Base-by-base conservation (phyloP, 495 filamentous ascomycete genomes). In the Penicillium coffeae region DNA sequence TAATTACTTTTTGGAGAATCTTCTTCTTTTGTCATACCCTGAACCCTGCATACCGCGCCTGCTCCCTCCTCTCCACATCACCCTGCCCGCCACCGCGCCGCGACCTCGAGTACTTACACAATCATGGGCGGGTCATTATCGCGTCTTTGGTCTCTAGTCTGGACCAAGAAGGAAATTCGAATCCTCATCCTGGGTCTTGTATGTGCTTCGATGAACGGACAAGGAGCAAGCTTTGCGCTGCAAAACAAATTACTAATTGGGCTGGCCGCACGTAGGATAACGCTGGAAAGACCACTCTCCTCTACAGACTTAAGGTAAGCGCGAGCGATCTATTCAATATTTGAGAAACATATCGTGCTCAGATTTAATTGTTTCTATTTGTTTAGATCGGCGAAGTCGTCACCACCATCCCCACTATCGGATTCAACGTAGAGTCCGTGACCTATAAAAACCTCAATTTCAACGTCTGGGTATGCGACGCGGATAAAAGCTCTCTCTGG, bases 351-450 rank as follows among this genome's bases (percentile, higher is more conserved):
- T n/a, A n/a, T 1, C 21, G 48, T 46, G 30, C 50, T 30, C 40
- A 27, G 9, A 27, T 10, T 43, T 32, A 27, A 20, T 9, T 18
- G 49, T 30, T 40, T 38, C 54, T 71, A 42, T 34, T n/a, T 59
- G 38, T 36, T 41, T 64, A 96, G 89, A 95, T 98, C 61, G 93
- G 93, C 52, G 94, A 98, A 69, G 93, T 97, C 38, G 93, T 98
- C 57, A 96, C 93, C 34, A 98, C 93, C 49, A 96, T 97, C 77
- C 93, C 93, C 8, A 98, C 93, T 41, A 97, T 98, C 68, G 93
- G 93, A 42, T 98, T 98, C 76, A 98, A 98, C 66, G 92, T 98
- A 58, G 93, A 98, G 71, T 94, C 89, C 19, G 93, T 98, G 43
- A 89, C 89, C 54, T 97, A 97, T 76, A 88, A 89, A 65, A 97